Conservation (phyloP, 2,329 filamentous ascomycete genomes). For the Cytospora piceae region DNA sequence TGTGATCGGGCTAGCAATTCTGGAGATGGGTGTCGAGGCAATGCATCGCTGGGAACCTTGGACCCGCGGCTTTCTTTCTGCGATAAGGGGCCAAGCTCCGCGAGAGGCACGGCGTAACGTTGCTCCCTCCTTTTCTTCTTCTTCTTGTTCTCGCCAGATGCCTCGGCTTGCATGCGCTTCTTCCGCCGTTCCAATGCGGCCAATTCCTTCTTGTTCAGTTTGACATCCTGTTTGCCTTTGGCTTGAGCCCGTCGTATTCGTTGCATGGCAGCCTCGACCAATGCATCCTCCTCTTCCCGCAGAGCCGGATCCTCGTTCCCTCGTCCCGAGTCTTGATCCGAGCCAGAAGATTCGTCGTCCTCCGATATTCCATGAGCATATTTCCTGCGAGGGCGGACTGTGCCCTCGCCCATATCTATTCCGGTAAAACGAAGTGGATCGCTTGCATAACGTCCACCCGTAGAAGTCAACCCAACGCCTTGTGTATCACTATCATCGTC, state of each 20-base stretch:
- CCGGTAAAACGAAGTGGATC: conserved; percentile 66
- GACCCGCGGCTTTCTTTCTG: conserved; percentile 42
- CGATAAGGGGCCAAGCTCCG: conserved; percentile 51
- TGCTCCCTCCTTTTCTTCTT: conserved; percentile 48
- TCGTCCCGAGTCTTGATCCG: conserved; percentile 52
- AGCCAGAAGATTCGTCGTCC: conserved; percentile 54
- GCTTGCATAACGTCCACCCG: conserved; percentile 56
- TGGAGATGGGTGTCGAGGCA: conserved; percentile 45
- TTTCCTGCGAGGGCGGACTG: conserved; percentile 42
- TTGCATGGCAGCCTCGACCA: conserved; percentile 78
- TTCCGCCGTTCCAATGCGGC: conserved; percentile 74
- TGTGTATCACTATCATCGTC: conserved; percentile 59
- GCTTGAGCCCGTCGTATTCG: conserved; percentile 79
- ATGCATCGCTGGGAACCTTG: conserved; percentile 40
- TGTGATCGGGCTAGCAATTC: conserved; percentile 43
- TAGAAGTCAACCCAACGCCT: conserved; percentile 54
- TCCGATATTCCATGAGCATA: conserved; percentile 47
- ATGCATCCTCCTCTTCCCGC: conserved; percentile 70
- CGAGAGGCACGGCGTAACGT: conserved; percentile 57
- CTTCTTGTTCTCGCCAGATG: conserved; percentile 38
- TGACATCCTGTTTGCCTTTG: conserved; percentile 77
- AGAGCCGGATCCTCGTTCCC: conserved; percentile 58
- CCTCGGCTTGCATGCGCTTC: conserved; percentile 59
- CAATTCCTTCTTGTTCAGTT: conserved; percentile 78
- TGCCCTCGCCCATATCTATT: conserved; percentile 56